Conservation (phyloP, 2,329 filamentous ascomycete species). For the Erysiphe neolycopersici region DNA sequence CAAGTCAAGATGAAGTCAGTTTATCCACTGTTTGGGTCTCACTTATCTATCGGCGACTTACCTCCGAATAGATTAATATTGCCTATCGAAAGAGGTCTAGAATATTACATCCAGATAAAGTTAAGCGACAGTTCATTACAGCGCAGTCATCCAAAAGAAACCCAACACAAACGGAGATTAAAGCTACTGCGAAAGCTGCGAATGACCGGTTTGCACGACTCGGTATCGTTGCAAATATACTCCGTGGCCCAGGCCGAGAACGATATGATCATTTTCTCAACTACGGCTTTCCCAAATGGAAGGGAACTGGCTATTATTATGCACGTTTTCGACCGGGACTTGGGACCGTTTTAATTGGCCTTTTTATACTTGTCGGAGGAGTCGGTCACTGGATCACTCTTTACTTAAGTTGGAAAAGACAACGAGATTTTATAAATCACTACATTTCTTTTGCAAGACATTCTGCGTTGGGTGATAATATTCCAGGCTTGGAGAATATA, state of each 20-base stretch:
- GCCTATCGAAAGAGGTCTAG: conserved; percentile 76
- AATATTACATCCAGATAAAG: conserved; percentile 81
- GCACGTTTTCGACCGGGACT: conserved; percentile 74
- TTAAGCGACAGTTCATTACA: conserved; percentile 54
- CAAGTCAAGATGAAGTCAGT: conserved; percentile 44
- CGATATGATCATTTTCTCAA: conserved; percentile 85
- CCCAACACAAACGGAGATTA: conserved; percentile 49
- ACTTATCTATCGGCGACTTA: background rate
- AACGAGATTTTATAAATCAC: conserved; percentile 69
- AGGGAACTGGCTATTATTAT: conserved; percentile 97
- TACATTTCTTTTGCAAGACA: conserved; percentile 77
- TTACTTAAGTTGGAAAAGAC: conserved; percentile 66
- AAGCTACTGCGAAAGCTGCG: conserved; percentile 53
- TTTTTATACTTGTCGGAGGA: conserved; percentile 64
- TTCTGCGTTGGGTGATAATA: conserved; percentile 72
- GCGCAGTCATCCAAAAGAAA: conserved; percentile 30
- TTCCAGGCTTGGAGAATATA: conserved; percentile 35
- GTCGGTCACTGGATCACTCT: conserved; percentile 67
- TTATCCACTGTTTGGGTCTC: no score
- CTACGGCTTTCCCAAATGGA: conserved; percentile 90
- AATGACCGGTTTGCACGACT: conserved; percentile 63
- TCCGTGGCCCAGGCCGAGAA: conserved; percentile 53
- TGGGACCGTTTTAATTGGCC: conserved; percentile 53
- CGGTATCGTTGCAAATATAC: conserved; percentile 60
- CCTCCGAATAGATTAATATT: conserved; percentile 40